Base-by-base conservation (phyloP, 345 rosid genomes). In the Sisymbrium altissimum region DNA sequence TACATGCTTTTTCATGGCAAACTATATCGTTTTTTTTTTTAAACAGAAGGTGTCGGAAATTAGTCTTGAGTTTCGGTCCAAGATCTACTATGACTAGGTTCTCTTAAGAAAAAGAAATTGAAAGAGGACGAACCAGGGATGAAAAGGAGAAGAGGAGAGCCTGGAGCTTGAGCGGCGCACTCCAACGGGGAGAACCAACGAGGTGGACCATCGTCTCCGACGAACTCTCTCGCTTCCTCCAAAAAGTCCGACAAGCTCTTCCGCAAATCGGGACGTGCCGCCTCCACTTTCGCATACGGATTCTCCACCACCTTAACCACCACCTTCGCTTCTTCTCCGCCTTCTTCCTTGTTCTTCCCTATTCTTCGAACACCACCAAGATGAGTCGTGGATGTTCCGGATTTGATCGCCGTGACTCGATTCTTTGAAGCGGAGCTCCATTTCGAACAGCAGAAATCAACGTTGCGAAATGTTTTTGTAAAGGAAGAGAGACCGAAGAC, bases 181-280 rank as follows among this genome's bases (percentile, higher is more conserved):
- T 86, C 86, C 43, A 88, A 67, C 1, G 90, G 90, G 23, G 88
- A 82, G 81, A 88, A 84, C 90, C 93, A 88, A 60, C 93, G 83
- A 35, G 93, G 90, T 41, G 85, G 88, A 23, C 87, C 93, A 3
- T 80, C 79, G 2, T 82, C 88, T 29, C 68, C 68, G 40, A 17
- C 39, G 27, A 64, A 64, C 30, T 45, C 55, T 10, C 76, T 45
- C 0, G 83, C 71, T 63, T 81, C 84, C 4, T 76, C 81, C 17
- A 83, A 73, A 56, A 72, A 84, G 27, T 82, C 88, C 36, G 72
- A 76, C 38, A 84, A 45, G 27, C 66, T 76, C 73, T 84, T 84
- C 38, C 59, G 64, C 39, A 49, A 38, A 30, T 80, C 79, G 3
- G 70, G 73, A 35, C 35, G 25, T 7, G 77, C 81, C 58, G 25